Conservation (phyloP, 2,329 filamentous ascomycete genomes). For the Aspergillus sp. region DNA sequence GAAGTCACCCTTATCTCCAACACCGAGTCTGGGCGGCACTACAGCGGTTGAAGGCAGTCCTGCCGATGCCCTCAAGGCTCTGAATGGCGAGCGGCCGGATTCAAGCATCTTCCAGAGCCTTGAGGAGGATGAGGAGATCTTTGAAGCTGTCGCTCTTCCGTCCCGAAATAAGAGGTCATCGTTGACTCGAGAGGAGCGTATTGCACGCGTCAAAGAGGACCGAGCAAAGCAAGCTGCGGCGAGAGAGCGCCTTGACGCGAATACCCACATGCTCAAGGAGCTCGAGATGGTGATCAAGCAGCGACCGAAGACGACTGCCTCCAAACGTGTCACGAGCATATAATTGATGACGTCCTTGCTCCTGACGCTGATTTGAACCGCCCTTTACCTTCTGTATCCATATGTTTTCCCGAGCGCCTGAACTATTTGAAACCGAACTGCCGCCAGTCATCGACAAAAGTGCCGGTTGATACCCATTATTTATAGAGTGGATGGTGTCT, state of each 20-base stretch:
- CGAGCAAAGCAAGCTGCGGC: conserved; percentile 69
- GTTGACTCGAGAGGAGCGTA: conserved; percentile 80
- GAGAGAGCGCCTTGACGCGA: conserved; percentile 74
- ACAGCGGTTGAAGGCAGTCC: conserved; percentile 57
- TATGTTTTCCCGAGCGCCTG: conserved; percentile 3
- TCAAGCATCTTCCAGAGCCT: conserved; percentile 25
- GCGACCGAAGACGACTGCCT: conserved; percentile 36
- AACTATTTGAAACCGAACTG: conserved; percentile 11
- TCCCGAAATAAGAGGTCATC: conserved; percentile 62
- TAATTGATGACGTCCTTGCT: conserved; percentile 14
- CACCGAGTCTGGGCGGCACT: conserved; percentile 44
- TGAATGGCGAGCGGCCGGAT: conserved; percentile 65
- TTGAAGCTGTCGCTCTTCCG: conserved; percentile 82
- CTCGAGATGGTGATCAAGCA: conserved; percentile 82
- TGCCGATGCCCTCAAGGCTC: conserved; percentile 69
- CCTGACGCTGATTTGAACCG: neutral
- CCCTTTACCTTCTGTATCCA: conserved; percentile 2
- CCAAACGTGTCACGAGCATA: conserved; percentile 44
- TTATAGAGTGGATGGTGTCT: conserved; percentile 33
- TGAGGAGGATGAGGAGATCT: conserved; percentile 69
- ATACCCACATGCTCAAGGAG: conserved; percentile 85
- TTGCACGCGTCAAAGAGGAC: conserved; percentile 84
- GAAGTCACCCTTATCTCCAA: conserved; percentile 42
- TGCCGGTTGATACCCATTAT: conserved; percentile 33
- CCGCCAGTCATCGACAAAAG: conserved; percentile 14